Base-by-base conservation (phyloP, 768 basidiomycete species). In the Lyophyllum decastes region DNA sequence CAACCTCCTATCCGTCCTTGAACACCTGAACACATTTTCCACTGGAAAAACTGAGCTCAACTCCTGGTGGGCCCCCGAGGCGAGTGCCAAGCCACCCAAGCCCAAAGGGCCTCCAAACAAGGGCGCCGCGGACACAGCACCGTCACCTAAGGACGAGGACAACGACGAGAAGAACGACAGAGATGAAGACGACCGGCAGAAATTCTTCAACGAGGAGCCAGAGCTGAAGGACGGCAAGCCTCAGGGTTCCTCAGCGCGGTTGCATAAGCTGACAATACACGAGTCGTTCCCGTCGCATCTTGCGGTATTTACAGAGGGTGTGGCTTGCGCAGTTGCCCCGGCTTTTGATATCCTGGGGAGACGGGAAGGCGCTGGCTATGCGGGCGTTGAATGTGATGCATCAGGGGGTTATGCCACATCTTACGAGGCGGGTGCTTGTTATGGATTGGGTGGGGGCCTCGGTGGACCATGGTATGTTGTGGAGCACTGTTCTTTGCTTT, bases 371-470 rank as follows among this genome's bases (percentile, higher is more conserved):
- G 0, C 65, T 86, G 4, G 78, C 84, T 16, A 78, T 80, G 22
- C 77, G 88, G 46, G 84, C 81, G 16, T 73, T 96, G 59, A 87
- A 87, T 64, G 78, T 95, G 27, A 86, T 96, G 80, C 94, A 96
- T 70, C 78, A 85, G 12, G 85, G 88, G 5, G 88, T 95, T 12
- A 73, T 96, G 69, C 95, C 95, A 0, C 87, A 94, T 70, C 69
- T 95, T 47, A 93, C 90, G 0, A 73, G 90, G 38, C 86, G 89
- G 0, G 77, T 91, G 48, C 72, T 92, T 50, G 81, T 90, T 19
- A 94, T 94, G 89, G 94, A 96, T 69, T 97, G 94, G 92, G 81
- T 96, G 38, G 84, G 87, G 25, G 84, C 84, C 2, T 92, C 90
- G 62, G 88, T 94, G 12, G 93, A 95, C 68, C 78, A 83, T 63